Evolutionary conservation across 2,329 filamentous ascomycete species (phyloP).

Genomic region (Biscogniauxia mediterranea): DNA sequence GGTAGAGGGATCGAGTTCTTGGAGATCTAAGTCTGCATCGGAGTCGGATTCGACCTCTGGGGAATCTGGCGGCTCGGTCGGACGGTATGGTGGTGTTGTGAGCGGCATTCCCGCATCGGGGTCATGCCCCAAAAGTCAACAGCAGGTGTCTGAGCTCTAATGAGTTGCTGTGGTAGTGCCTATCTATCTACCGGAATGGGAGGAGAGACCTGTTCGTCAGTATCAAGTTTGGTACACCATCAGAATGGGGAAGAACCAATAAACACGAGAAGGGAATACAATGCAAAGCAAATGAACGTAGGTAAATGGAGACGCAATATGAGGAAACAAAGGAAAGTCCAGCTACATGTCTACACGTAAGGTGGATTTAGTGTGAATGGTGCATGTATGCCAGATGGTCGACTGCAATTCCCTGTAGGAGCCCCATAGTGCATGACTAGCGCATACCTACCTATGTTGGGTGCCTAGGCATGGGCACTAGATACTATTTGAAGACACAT

Average conservation of each 20-base stretch:
- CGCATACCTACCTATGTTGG: not conserved
- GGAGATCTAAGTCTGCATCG: conserved; percentile 73
- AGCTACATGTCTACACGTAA: not conserved
- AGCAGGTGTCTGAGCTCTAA: conserved; percentile 2
- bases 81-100: conserved; percentile 48
- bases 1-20: conserved; percentile 69
- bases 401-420: not conserved
- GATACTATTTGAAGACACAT: not conserved
- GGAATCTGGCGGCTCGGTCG: conserved; percentile 63
- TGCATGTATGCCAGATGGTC: not conserved
- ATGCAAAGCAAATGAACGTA: not conserved
- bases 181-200: not conserved
- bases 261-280: not conserved
- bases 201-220: not conserved
- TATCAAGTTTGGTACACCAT: not conserved
- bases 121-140: conserved; percentile 28
- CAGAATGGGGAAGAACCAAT: not conserved
- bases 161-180: not conserved
- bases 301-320: not conserved
- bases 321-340: not conserved
- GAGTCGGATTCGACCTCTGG: conserved; percentile 70
- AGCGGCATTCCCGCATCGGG: conserved; percentile 55
- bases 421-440: not conserved
- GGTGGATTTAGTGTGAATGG: not conserved
- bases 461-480: not conserved